A percentile compares a stretch with the other conserved stretches of the same genome.
Evolutionary conservation across 106 monocot species (phyloP).

Genomic region (Amphibolis antarctica): DNA sequence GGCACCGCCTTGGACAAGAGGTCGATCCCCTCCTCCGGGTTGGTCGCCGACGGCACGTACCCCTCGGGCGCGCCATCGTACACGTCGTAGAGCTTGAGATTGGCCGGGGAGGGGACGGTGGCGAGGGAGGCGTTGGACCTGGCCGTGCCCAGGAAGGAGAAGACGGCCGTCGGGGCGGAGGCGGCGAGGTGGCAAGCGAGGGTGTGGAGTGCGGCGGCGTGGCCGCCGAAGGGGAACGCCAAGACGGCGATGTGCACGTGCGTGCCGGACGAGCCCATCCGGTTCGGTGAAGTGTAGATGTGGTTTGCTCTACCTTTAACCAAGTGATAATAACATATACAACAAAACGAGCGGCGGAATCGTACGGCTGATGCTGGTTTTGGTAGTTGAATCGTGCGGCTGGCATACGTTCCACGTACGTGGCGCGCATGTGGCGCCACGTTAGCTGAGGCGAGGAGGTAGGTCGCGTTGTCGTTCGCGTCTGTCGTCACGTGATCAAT

Average conservation of each 20-base stretch:
- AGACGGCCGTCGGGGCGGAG: slow-evolving; percentile 13
- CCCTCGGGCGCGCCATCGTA: not conserved
- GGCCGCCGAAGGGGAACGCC: slow-evolving; percentile 39
- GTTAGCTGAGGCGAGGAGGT: too few relatives aligned
- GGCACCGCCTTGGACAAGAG: not conserved
- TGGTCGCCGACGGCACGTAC: not conserved
- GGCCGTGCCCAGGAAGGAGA: slow-evolving; percentile 36
- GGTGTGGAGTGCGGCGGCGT: slow-evolving; percentile 24
- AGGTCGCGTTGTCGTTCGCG: too few relatives aligned
- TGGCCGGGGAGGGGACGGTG: not conserved
- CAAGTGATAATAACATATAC: too few relatives aligned
- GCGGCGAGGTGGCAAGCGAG: slow-evolving; percentile 25
- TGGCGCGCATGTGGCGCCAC: too few relatives aligned
- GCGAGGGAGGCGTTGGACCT: slow-evolving; percentile 7
- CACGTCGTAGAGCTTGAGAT: not conserved
- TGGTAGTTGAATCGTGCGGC: too few relatives aligned
- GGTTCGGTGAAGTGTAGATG: too few relatives aligned
- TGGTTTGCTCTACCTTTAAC: too few relatives aligned
- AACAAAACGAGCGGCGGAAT: too few relatives aligned
- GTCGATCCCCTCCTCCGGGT: not conserved
- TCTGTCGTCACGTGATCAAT: too few relatives aligned
- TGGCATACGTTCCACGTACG: too few relatives aligned
- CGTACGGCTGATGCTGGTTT: too few relatives aligned
- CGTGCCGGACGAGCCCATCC: too few relatives aligned
- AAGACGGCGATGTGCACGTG: slow-evolving; percentile 36